Evolutionary conservation across 2,329 filamentous ascomycete genomes (phyloP), one percentile per base, ranked within the genome.

Genomic region (Pseudocercospora fuligena): DNA sequence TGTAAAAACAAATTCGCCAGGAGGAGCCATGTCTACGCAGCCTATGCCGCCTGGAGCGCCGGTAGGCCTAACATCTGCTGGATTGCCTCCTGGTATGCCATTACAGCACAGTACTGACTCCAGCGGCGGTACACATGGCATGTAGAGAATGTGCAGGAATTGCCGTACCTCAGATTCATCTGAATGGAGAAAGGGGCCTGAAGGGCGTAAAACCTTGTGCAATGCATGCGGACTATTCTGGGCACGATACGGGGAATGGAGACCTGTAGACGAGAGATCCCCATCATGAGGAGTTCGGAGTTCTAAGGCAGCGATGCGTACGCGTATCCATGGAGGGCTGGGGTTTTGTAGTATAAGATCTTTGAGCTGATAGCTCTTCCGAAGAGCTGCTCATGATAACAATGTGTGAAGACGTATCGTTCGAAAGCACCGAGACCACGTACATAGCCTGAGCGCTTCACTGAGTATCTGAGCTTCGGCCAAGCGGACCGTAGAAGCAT

Each of bases 101-200:
- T 66, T 72, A 64, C 68, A 72, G 40, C 67, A 69, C 51, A 73
- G 66, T 47, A 73, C 63, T 14, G 58, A 67, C 49, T 72, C 66
- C 64, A 70, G 66, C 27, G 56, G 56, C n/a, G 31, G 31, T 19
- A 58, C 56, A 12, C 53, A 60, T 31, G 64, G 61, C 54, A 67
- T 70, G 64, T 66, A 58, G 43, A 49, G 21, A 46, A 40, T 19
- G 40, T 43, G 40, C 40, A n/a, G 16, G 40, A 43, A 97, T 78
- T 98, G 94, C 80, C 94, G 94, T 83, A 97, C 93, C 0, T 85
- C 96, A 49, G 93, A 97, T 76, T 97, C 92, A n/a, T 94, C 94
- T 0, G 94, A 98, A 82, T 98, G 94, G 94, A 87, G 94, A 69
- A 97, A 97, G 79, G 94, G 94, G 0, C 94, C 94, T 0, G 92